Percentiles rank a stretch among this genome's conserved stretches.
phyloP scores from a whole-genome alignment of 371 early-diverging fungal species.

The Mortierella sp. region DNA sequence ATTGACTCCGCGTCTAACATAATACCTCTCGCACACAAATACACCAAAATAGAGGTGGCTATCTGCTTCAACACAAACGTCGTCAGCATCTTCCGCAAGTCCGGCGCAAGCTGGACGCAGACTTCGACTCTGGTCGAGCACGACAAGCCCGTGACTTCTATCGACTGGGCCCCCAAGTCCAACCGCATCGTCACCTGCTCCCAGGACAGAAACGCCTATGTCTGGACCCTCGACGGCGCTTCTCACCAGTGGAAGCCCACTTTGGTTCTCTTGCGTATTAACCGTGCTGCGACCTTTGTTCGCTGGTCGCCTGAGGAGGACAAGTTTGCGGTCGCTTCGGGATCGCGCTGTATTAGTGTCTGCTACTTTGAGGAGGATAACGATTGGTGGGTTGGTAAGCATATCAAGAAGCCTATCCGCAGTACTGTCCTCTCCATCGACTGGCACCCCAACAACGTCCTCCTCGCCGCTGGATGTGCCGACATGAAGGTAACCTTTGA shows the following conservation, averaged over 20 bases:
- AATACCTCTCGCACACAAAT: not conserved
- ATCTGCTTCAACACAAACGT: slow-evolving; percentile 92
- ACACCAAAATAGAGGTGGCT: slow-evolving; percentile 83
- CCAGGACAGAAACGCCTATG: slow-evolving; percentile 98
- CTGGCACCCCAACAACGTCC: slow-evolving; percentile 98
- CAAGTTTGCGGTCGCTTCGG: slow-evolving; percentile 98
- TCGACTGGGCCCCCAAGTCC: slow-evolving; percentile 97
- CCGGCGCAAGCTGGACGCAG: slow-evolving; percentile 72
- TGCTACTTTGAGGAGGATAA: slow-evolving; percentile 97
- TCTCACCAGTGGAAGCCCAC: slow-evolving; percentile 90
- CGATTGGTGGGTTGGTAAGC: slow-evolving; percentile 98
- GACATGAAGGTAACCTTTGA: slow-evolving; percentile 85
- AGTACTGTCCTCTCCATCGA: slow-evolving; percentile 92
- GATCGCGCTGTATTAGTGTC: slow-evolving; percentile 90
- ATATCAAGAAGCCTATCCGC: slow-evolving; percentile 94
- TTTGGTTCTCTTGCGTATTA: slow-evolving; percentile 94
- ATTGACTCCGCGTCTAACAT: not conserved
- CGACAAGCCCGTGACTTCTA: slow-evolving; percentile 94
- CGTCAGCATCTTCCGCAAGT: slow-evolving; percentile 87
- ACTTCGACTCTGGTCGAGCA: slow-evolving; percentile 89
- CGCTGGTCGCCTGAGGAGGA: slow-evolving; percentile 97
- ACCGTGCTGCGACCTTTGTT: slow-evolving; percentile 96
- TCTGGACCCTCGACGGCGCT: slow-evolving; percentile 86
- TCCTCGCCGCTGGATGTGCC: slow-evolving; percentile 94
- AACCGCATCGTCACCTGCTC: slow-evolving; percentile 97